Evolutionary conservation across 78 protist genomes (phyloP).

Genomic region (Guillardia theta): DNA sequence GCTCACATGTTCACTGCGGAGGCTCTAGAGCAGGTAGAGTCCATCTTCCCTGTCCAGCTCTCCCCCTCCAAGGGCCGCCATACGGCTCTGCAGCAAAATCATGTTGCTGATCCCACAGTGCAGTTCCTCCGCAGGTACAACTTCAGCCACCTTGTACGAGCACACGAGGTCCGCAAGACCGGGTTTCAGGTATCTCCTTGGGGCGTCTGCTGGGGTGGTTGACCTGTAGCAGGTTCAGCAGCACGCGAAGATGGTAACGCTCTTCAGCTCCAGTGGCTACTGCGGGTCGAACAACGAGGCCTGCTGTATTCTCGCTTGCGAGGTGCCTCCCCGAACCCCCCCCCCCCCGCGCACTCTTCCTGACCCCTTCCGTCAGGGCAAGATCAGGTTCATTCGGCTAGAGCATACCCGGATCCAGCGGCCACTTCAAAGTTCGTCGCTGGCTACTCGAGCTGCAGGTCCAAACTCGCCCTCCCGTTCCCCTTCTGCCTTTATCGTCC

Average conservation of each 20-base stretch:
- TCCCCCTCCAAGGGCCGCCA: background rate
- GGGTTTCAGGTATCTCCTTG: background rate
- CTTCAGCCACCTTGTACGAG: background rate
- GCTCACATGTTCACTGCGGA: background rate
- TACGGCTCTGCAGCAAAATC: background rate
- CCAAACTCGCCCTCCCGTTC: too few species aligned
- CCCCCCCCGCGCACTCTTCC: too few species aligned
- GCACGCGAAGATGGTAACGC: background rate
- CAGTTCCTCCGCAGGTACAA: background rate
- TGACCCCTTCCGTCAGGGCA: too few species aligned
- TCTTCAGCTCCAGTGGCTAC: background rate
- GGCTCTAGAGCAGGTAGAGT: background rate
- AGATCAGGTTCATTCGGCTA: background rate
- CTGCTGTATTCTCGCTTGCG: background rate
- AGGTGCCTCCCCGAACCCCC: too few species aligned
- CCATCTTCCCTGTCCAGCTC: background rate
- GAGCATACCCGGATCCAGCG: background rate
- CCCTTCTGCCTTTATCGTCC: too few species aligned
- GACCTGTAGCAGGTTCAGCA: background rate
- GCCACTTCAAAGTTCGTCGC: too few species aligned
- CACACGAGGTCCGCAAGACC: background rate
- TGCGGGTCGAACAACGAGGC: conserved; percentile 10
- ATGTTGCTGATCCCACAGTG: background rate
- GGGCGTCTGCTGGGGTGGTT: background rate
- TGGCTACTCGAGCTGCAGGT: too few species aligned